A percentile compares a stretch with the other conserved stretches of the same genome.
phyloP scores from a whole-genome alignment of 495 filamentous ascomycete genomes.

The Xylaria longipes region DNA sequence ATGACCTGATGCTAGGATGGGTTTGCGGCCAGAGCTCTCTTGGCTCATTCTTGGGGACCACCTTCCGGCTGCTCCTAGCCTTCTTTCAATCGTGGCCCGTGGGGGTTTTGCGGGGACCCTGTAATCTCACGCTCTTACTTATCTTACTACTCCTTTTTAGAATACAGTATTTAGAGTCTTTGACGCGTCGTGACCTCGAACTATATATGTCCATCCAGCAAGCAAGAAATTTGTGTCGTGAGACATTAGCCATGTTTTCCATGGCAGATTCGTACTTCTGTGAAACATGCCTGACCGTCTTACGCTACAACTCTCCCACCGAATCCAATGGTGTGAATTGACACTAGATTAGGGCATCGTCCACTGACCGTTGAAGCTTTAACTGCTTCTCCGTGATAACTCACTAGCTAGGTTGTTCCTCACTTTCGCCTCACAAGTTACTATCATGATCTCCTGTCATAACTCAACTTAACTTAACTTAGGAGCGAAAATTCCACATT shows the following conservation, averaged over 20 bases:
- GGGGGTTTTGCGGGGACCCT: slow-evolving; percentile 9
- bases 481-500: background rate
- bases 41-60: slow-evolving; percentile 20
- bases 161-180: background rate
- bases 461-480: background rate
- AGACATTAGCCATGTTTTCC: background rate
- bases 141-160: background rate
- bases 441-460: background rate
- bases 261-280: background rate
- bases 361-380: background rate
- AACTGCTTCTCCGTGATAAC: background rate
- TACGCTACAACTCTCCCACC: background rate
- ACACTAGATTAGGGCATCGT: background rate
- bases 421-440: background rate
- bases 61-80: slow-evolving; percentile 8
- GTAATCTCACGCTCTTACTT: slow-evolving; percentile 12
- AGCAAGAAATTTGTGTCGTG: background rate
- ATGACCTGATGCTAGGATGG: slow-evolving; percentile 27
- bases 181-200: background rate
- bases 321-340: background rate
- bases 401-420: background rate
- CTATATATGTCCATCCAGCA: background rate
- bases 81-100: background rate
- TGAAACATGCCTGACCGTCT: background rate
- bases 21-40: slow-evolving; percentile 25